Base-by-base conservation (phyloP, 164 flowering plant species). In the Saururus chinensis region DNA sequence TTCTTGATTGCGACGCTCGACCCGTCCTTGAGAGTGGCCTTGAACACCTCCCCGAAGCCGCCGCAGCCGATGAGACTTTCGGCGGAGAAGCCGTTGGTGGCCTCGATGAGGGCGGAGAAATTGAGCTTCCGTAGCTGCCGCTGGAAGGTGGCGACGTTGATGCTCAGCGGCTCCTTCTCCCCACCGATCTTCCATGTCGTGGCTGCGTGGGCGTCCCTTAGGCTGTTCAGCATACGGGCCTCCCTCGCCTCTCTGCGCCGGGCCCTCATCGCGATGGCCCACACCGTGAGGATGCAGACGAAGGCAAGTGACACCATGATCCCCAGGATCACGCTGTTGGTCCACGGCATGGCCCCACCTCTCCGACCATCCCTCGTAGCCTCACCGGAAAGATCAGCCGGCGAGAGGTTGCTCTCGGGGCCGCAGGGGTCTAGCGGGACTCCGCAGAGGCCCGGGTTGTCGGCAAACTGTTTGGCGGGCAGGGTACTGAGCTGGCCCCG, bases 361-460 rank as follows among this genome's bases (percentile, higher is more conserved):
- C 52, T 63, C 23, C 67, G 37, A 6, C 37, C 37, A 30, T 6
- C 6, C 37, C 37, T 30, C 37, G 37, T 6, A 2, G 37, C 37
- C 37, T 30, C 37, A 6, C 37, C 37, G 37, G 37, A 30, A 30
- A 30, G 37, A 2, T 14, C 49, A 10, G 49, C 49, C 49, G 49
- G 17, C 21, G 55, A 53, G 19, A 53, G 16, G 13, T 35, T 37
- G 30, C 1, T n/a, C 11, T 75, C 23, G 51, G n/a, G n/a, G 6
- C 37, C 37, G 6, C 37, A 30, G 37, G 80, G 83, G 4, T 84
- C 82, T 65, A 92, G 73, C 9, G 98, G 98, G 53, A 89, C 86
- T 1, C 98, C 96, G 53, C 98, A 92, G n/a, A 92, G 86, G 12
- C 96, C 98, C 1, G 96, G 87, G 62, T 92, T 92, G 64, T 87